phyloP scores from a whole-genome alignment of 768 basidiomycete species.

The Nidularia sp. region DNA sequence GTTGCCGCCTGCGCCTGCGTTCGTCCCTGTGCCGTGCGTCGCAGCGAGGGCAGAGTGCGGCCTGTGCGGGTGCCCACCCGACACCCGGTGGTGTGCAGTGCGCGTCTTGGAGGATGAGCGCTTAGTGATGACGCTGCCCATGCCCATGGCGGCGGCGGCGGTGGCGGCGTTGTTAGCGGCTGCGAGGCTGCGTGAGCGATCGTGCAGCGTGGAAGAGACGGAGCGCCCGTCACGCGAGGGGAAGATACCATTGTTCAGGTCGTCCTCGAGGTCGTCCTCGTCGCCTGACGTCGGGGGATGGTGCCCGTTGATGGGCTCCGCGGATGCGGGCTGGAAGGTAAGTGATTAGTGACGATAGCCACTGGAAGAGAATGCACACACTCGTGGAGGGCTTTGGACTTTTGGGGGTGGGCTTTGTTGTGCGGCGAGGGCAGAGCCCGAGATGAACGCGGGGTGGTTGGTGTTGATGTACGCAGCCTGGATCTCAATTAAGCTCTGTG shows the following conservation, averaged over 20 bases:
- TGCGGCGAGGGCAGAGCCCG: constrained; percentile 65
- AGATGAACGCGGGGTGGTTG: constrained; percentile 93
- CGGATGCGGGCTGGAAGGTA: constrained; percentile 51
- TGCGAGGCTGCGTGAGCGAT: constrained; percentile 49
- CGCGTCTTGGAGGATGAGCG: constrained; percentile 32
- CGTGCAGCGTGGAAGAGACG: constrained; percentile 73
- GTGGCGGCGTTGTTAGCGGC: constrained; percentile 23
- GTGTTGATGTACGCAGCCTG: constrained; percentile 99
- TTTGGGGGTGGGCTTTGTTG: constrained; percentile 41
- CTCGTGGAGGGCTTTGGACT: constrained; percentile 45
- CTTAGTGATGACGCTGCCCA: constrained; percentile 18
- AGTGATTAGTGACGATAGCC: constrained; percentile 8
- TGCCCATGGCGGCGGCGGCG: constrained; percentile 24
- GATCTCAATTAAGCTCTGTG: constrained; percentile 91
- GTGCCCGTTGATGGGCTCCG: constrained; percentile 59
- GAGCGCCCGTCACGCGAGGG: constrained; percentile 58
- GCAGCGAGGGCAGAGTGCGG: constrained; percentile 27
- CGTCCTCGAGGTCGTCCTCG: constrained; percentile 62
- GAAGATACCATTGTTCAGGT: constrained; percentile 47
- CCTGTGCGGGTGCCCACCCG: constrained; percentile 11
- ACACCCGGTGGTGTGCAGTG: constrained; percentile 9
- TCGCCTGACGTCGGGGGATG: constrained; percentile 42
- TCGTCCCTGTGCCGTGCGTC: not conserved
- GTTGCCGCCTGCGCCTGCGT: not conserved
- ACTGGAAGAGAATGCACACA: constrained; percentile 17